Base-by-base conservation (phyloP, 805 yeast species). In the Wickerhamomyces xylosicus region DNA sequence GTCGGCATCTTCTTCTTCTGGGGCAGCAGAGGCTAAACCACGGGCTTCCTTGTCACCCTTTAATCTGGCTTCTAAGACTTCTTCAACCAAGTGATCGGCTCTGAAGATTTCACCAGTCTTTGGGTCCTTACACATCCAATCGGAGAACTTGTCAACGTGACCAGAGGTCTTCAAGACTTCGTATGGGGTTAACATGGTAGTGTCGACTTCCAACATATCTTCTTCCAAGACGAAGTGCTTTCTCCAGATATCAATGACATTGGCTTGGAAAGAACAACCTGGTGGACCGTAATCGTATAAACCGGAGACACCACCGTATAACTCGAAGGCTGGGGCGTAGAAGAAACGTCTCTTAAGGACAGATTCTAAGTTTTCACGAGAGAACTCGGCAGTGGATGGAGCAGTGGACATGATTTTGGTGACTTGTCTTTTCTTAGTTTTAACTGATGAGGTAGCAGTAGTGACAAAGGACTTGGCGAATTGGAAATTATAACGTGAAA, bases 231-330 rank as follows among this genome's bases (percentile, higher is more conserved):
- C 79, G 61, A 92, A 92, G 66, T 92, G 99, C 63, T 89, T 90
- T 71, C 97, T 83, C 98, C 98, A 92, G 37, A 76, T 72, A 57
- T 94, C 99, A 45, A 92, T 70, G 46, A 92, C 73, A 62, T 92
- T 90, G 54, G 97, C 95, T 70, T 90, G 97, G 65, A 92, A 76
- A 11, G 97, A 94, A 69, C 97, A 90, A 46, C 98, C 98, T 61
- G 98, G 97, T 47, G 99, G 99, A 67, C 99, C 99, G 59, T 89
- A 92, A 62, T 92, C 99, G 62, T 85, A 92, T 42, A 92, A 72
- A 49, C 99, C 99, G 36, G 96, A 85, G 35, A 92, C 97, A 62
- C 98, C 98, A 51, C 98, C 98, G 62, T 92, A 92, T 47, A 90
- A 77, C 60, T 92, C 98, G 56, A 92, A 92, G 28, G 97, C 80